These are phyloP conservation scores for Daldinia decipiens DNA, from an alignment of 495 filamentous ascomycete genomes.

Conservation along the genomic window DNA sequence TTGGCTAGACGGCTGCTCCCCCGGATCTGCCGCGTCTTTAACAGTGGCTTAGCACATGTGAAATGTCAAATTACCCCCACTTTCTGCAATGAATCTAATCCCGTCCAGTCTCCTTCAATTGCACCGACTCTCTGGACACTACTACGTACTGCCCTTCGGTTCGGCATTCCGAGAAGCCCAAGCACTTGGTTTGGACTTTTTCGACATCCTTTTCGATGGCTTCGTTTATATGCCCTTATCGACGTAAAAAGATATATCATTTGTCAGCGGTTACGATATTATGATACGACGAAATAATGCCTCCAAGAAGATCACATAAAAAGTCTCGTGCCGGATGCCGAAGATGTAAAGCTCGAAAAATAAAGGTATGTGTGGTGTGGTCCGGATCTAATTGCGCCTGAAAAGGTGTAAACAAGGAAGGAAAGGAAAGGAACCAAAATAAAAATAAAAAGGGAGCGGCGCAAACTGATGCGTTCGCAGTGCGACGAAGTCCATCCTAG, in stretches of 20 bases:
- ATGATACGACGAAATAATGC: constrained; percentile 49
- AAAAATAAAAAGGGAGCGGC: constrained; percentile 15
- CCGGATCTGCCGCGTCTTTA: constrained; percentile 38
- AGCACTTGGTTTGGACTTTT: constrained; percentile 11
- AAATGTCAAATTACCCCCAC: constrained; percentile 17
- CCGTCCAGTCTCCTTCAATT: constrained; percentile 9
- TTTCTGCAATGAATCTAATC: constrained; percentile 15
- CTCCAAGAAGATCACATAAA: constrained; percentile 69
- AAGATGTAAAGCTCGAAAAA: constrained; percentile 70
- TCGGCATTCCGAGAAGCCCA: constrained; percentile 20
- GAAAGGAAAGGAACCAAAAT: neutral
- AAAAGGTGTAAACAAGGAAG: neutral
- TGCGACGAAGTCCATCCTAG: constrained; percentile 71
- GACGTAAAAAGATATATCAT: constrained; percentile 15
- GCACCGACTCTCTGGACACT: constrained; percentile 10
- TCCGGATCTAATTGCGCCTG: neutral
- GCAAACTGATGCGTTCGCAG: constrained; percentile 47
- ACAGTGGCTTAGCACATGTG: constrained; percentile 38
- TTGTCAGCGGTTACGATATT: constrained; percentile 34
- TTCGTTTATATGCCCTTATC: constrained; percentile 39
- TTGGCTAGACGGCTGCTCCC: constrained; percentile 18
- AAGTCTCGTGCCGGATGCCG: constrained; percentile 70
- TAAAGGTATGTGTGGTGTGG: constrained; percentile 60
- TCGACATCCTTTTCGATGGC: constrained; percentile 39
- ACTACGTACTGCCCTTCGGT: neutral